Evolutionary conservation across 768 basidiomycete species (phyloP).

Genomic region (Thelephora aurantiotincta): DNA sequence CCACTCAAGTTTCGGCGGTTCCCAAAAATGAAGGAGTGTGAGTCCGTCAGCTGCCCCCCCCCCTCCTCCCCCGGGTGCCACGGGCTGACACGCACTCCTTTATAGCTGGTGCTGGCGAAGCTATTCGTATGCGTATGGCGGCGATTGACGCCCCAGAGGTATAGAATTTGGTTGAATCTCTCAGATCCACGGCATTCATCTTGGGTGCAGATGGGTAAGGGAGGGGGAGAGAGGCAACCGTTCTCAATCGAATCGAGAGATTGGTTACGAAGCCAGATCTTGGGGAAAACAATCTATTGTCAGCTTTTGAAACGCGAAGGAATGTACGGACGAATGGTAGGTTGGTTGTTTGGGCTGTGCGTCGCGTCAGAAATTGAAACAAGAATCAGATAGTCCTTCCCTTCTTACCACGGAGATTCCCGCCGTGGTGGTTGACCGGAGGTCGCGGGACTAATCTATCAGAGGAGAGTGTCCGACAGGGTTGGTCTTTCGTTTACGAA

Average conservation of each 20-base stretch:
- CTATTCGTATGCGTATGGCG: slow-evolving; percentile 77
- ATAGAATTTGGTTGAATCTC: slow-evolving; percentile 2
- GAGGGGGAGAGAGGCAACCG: slow-evolving; percentile 15
- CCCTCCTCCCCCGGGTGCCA: not conserved
- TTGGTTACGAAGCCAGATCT: slow-evolving; percentile 49
- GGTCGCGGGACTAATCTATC: too few relatives aligned
- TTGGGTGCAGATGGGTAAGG: too few relatives aligned
- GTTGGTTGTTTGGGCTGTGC: too few relatives aligned
- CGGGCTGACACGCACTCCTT: not conserved
- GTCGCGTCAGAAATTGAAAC: too few relatives aligned
- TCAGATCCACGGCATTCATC: too few relatives aligned
- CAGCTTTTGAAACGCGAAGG: too few relatives aligned
- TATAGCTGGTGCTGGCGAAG: slow-evolving; percentile 31
- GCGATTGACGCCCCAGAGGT: slow-evolving; percentile 94
- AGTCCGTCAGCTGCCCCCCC: not conserved
- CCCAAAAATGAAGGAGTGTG: slow-evolving; percentile 47
- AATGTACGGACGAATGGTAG: too few relatives aligned
- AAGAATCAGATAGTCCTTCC: too few relatives aligned
- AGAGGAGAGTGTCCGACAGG: too few relatives aligned
- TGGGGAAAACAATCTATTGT: slow-evolving; percentile 49
- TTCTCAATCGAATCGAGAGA: slow-evolving; percentile 58
- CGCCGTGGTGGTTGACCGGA: too few relatives aligned
- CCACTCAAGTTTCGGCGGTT: slow-evolving; percentile 56
- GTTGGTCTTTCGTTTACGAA: too few relatives aligned
- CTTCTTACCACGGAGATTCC: too few relatives aligned